Base-by-base conservation (phyloP, 78 protist species). In the Pigoraptor vietnamica region DNA sequence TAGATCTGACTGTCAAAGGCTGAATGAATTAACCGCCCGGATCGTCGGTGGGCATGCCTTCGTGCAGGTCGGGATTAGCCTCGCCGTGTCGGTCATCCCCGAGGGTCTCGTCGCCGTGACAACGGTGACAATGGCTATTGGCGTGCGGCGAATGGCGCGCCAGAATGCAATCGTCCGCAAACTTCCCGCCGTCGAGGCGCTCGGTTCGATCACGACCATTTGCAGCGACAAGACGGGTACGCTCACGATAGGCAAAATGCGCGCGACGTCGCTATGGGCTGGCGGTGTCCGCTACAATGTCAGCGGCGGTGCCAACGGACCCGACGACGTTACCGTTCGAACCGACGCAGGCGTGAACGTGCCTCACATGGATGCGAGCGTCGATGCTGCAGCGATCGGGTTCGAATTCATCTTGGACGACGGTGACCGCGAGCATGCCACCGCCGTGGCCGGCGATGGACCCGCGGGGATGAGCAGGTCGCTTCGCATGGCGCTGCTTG, bases 181-280 rank as follows among this genome's bases (percentile, higher is more conserved):
- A 32, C 92, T 98, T 2, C 95, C 94, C 1, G 94, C 98, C 33
- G 99, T 99, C 86, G 99, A 99, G 93, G 97, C 99, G 23, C 98
- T 98, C 6, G 99, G 99, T 35, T 95, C 97, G 67, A 93, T 94
- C 81, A 90, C 97, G 34, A 96, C 97, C 86, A 97, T 99, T 89
- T 97, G 98, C 95, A 94, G 97, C 29, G 99, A 99, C 92, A 99
- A 99, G 96, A 99, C 99, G 19, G 99, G 99, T 67, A 99, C 99
- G 23, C 93, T 99, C 32, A 99, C 99, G 38, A 90, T 93, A 38
- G 96, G 96, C 94, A 89, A 94, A 92, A 98, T 99, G 99, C 10
- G 89, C 0, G 96, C 82, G 33, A 24, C 14, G 29, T 1, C 2
- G 82, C 82, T 67, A 9, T 24, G 14, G 14, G 29, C 82, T 6